Base-by-base conservation (phyloP, 164 flowering plant species). In the Tetrastigma voinierianum region DNA sequence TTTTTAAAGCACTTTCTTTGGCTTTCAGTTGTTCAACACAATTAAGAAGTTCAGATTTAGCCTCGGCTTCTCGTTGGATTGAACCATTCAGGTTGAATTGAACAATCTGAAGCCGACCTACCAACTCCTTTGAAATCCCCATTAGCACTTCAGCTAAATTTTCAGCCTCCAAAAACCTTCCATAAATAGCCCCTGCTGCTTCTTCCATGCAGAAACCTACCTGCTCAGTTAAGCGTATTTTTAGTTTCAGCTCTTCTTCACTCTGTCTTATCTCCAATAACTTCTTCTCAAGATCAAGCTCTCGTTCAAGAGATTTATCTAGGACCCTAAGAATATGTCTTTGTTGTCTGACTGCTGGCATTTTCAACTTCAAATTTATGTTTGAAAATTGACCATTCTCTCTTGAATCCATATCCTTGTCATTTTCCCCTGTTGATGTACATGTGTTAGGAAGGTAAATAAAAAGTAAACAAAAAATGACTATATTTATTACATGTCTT, bases 291-390 rank as follows among this genome's bases (percentile, higher is more conserved):
- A 95, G 84, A 67, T 92, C 90, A 59, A 90, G 64, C 75, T 92
- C 97, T 67, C 89, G 83, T 20, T 87, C 84, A 59, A 95, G 80
- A 58, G 97, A 95, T 74, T 88, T 95, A 76, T 95, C 97, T 66
- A 89, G 74, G 89, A 88, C 87, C 77, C 87, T 76, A 51, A 92
- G 57, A 57, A 85, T 72, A 73, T 82, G 77, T 52, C 87, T 84
- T 70, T 83, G 90, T 67, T 87, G 90, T 70, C 82, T 89, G 23
- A 75, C 73, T 18, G 90, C 84, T 67, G 80, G 83, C 81, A 73
- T 72, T 63, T 78, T 87, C 17, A 80, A 70, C 57, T 71, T 86
- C 10, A 79, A 71, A 73, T 77, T 72, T 10, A 45, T 9, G 32
- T 65, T 53, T n/a, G 68, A 73, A 62, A 68, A 40, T 32, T 67